Percentiles rank a stretch among this genome's conserved stretches.
Conservation (phyloP, 257 asterid species). For the Solanum chiquidenum region DNA sequence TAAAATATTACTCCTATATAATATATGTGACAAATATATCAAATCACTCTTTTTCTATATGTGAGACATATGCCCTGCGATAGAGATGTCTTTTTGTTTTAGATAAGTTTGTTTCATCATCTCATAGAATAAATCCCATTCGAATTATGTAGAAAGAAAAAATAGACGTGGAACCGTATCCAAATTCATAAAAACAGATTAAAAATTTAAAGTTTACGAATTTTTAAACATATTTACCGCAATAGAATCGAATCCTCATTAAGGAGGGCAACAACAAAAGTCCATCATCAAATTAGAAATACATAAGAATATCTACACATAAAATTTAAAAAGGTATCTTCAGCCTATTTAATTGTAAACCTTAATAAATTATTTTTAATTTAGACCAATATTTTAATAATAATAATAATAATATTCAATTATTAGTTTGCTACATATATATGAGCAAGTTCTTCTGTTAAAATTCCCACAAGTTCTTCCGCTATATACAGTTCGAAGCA, state of each 20-base stretch:
- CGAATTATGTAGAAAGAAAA: not conserved
- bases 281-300: not conserved
- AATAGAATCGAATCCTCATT: not conserved
- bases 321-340: not conserved
- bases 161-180: not conserved
- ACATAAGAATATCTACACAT: not conserved
- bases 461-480: not conserved
- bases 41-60: not conserved
- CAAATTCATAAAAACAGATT: not conserved
- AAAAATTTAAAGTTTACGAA: accelerated
- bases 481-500: not conserved
- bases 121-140: not conserved
- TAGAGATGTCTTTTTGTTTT: not conserved
- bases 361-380: not conserved
- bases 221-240: accelerated
- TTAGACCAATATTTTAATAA: not conserved
- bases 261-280: not conserved
- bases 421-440: not conserved
- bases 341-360: not conserved
- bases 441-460: not conserved
- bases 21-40: not conserved
- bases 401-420: no score
- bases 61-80: not conserved
- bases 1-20: not conserved
- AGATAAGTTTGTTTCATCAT: not conserved